Evolutionary conservation across 2,329 filamentous ascomycete species (phyloP), one percentile per base, ranked within the genome.

Genomic region (Byssochlamys sp.): DNA sequence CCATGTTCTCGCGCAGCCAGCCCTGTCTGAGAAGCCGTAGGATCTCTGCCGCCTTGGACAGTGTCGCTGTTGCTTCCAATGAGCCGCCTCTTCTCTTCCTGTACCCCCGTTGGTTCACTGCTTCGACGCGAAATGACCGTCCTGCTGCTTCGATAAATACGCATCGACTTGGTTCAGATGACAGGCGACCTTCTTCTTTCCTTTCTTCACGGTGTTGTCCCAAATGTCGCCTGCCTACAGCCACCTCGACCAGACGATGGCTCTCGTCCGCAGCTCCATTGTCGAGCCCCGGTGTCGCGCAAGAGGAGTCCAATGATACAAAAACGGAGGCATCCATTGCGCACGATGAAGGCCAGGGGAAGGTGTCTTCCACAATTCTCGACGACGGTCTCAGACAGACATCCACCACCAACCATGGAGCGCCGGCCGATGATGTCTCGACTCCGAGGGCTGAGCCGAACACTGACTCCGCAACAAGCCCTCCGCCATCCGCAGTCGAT

Each of bases 81-180:
- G 74, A 77, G 63, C 75, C 39, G 39, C 39, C 75, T 59, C 65
- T 78, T 52, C 68, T 75, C 14, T 78, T 78, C 58, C 73, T 78
- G 35, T 78, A 78, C 62, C 76, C 76, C 55, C 70, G 66, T 60
- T 76, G 72, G 71, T 66, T 69, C 57, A 63, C 69, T 12, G 69
- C 69, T 52, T 61, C 49, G 24, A 51, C 27, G 27, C 24, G 49
- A n/a, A 6, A 26, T 26, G 49, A 45, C 19, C 39, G 24, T 51
- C 12, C 49, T 5, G 24, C 63, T 55, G 58, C 66, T 27, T 61
- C 63, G 26, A 55, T 63, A 50, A 57, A 52, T 10, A n/a, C 55
- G 9, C 49, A 11, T 49, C n/a, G n/a, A n/a, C 45, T n/a, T 12
- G 6, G 29, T 31, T 10, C 29, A 10, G 29, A 31, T 31, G 11